phyloP scores from a whole-genome alignment of 2,329 filamentous ascomycete species.

The Scytalidium sp. region DNA sequence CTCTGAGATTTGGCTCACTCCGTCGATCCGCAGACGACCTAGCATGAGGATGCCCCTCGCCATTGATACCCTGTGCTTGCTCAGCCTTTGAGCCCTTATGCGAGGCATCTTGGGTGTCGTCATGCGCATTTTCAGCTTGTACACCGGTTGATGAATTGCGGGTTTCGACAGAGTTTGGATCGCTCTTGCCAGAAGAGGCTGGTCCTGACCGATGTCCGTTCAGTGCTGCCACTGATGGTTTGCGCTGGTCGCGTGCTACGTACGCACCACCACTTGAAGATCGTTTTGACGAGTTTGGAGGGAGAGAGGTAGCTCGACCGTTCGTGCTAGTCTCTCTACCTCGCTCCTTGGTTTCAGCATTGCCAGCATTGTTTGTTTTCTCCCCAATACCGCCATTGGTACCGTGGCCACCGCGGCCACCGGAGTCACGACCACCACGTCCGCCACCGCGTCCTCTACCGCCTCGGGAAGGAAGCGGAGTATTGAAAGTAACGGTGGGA shows the following conservation, averaged over 20 bases:
- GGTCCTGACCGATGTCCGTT: conserved; percentile 21
- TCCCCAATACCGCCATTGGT: conserved; percentile 20
- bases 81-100: conserved; percentile 17
- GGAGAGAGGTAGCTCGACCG: conserved; percentile 24
- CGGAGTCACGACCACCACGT: conserved; percentile 37
- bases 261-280: conserved; percentile 16
- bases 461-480: conserved; percentile 67
- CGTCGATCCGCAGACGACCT: conserved; percentile 24
- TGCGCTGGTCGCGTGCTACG: conserved; percentile 21
- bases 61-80: conserved; percentile 11
- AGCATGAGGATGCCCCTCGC: conserved; percentile 20
- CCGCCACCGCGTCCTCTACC: conserved; percentile 43
- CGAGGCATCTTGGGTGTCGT: conserved; percentile 10
- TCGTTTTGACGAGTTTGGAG: conserved; percentile 23
- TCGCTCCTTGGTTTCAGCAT: conserved; percentile 18
- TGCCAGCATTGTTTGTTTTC: conserved; percentile 16
- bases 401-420: conserved; percentile 31
- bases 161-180: conserved; percentile 9
- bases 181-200: conserved; percentile 15
- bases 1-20: conserved; percentile 24
- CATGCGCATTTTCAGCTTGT: conserved; percentile 9
- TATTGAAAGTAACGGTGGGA: conserved; percentile 83
- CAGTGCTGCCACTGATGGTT: conserved; percentile 14
- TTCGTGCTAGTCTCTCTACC: conserved; percentile 12
- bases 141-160: conserved; percentile 14